Evolutionary conservation across 805 yeast species (phyloP).

Genomic region (Lachancea lanzarotensis): DNA sequence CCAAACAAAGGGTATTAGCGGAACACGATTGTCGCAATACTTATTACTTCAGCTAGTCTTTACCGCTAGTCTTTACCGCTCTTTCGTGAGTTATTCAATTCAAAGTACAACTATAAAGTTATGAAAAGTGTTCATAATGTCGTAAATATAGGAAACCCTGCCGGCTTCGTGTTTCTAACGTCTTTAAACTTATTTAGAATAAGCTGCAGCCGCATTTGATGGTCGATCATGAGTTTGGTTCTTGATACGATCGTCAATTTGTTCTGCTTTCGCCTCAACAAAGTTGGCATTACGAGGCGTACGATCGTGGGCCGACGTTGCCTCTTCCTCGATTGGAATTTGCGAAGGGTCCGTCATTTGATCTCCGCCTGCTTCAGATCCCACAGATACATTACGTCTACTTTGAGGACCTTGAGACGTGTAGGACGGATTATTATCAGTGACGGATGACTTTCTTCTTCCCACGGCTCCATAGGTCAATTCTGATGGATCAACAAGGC

Average conservation of each 20-base stretch:
- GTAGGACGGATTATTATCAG: background rate
- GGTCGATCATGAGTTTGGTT: constrained; percentile 1
- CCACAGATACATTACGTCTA: constrained; percentile 5
- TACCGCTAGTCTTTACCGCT: no score
- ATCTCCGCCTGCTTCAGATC: constrained; percentile 3
- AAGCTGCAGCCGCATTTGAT: constrained; percentile 4
- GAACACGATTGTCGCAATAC: no score
- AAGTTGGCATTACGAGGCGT: constrained; percentile 3
- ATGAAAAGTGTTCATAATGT: no score
- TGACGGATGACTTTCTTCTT: constrained; percentile 2
- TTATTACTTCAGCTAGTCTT: no score
- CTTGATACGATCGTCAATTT: constrained; percentile 3
- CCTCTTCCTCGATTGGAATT: background rate
- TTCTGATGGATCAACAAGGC: constrained; percentile 25
- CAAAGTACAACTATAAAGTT: no score
- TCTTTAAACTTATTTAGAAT: background rate
- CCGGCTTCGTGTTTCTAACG: no score
- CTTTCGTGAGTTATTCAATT: no score
- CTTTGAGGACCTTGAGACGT: constrained; percentile 4
- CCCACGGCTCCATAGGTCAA: constrained; percentile 24
- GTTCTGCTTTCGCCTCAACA: constrained; percentile 1
- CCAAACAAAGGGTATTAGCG: no score
- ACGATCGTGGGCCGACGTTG: background rate
- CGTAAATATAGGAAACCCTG: background rate
- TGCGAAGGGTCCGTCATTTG: constrained; percentile 5